Base-by-base conservation (phyloP, 176 grass and related monocot genomes). In the Olyra latifolia region DNA sequence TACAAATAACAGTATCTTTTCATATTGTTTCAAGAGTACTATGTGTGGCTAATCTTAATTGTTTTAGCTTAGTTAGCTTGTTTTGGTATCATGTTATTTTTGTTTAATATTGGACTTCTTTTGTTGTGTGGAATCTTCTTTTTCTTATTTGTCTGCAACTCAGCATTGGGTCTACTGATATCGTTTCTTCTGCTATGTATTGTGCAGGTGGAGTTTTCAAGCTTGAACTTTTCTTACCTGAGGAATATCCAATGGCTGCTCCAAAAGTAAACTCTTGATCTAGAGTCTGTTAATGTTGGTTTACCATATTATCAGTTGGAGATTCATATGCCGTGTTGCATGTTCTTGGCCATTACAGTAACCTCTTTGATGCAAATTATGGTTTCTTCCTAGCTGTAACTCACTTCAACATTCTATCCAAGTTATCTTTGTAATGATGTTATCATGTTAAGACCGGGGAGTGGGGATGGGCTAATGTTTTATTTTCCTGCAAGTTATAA, bases 161-260 rank as follows among this genome's bases (percentile, higher is more conserved):
- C n/a, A n/a, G n/a, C n/a, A n/a, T n/a, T n/a, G n/a, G 24, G 41
- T 74, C n/a, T 24, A 58, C 11, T 83, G n/a, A 20, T 65, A 67
- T 45, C 49, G 8, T 75, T 65, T 75, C 8, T 56, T 87, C 54
- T 80, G 4, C 30, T 81, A 63, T 63, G 22, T 71, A 52, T 75
- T 39, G 62, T 32, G 65, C 85, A 97, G 94, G 94, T 69, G 94
- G 94, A 43, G 84, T 94, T 83, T 97, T 97, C 61, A 97, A 97
- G 89, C 94, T 94, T 66, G 94, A 97, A 72, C 78, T 97, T 35
- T 97, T 97, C 82, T 91, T 97, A 72, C 94, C 91, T 49, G 94
- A 97, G 86, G 94, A 97, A 74, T 97, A 97, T 86, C 94, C 94
- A 19, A 97, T 97, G 94, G 94, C 94, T 53, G 87, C 94, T 27